phyloP scores from a whole-genome alignment of 2,329 filamentous ascomycete genomes.

The Aspergillus spinulosporus region DNA sequence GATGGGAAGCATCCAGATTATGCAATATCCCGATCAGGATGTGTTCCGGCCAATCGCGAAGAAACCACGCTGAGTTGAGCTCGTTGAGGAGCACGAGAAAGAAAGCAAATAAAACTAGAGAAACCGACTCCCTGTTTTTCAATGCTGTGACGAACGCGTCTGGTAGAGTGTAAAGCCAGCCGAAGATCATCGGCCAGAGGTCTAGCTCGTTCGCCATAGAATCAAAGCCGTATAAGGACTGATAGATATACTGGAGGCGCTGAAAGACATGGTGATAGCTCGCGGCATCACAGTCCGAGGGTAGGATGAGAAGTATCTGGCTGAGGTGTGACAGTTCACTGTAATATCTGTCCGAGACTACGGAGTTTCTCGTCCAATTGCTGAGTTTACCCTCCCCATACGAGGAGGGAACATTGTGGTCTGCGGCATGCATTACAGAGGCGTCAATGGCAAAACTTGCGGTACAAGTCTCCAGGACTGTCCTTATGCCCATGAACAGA shows the following conservation, averaged over 20 bases:
- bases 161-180: constrained; percentile 18
- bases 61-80: constrained; percentile 18
- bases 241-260: neutral
- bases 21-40: constrained; percentile 9
- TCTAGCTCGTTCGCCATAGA: neutral
- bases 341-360: neutral
- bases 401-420: neutral
- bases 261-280: neutral
- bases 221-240: neutral
- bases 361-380: neutral
- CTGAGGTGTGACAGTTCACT: neutral
- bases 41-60: constrained; percentile 17
- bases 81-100: constrained; percentile 14
- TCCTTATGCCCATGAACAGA: constrained; percentile 19
- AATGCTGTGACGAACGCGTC: constrained; percentile 12
- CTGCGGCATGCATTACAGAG: neutral
- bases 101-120: constrained; percentile 9
- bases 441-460: neutral
- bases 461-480: constrained; percentile 12
- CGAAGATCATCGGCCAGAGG: constrained; percentile 13
- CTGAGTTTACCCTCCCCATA: neutral
- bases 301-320: neutral
- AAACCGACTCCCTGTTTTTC: constrained; percentile 2
- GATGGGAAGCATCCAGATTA: constrained; percentile 2
- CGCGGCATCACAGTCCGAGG: neutral